Evolutionary conservation across 331 rosid genomes (phyloP).

Genomic region (Cucumis variabilis): DNA sequence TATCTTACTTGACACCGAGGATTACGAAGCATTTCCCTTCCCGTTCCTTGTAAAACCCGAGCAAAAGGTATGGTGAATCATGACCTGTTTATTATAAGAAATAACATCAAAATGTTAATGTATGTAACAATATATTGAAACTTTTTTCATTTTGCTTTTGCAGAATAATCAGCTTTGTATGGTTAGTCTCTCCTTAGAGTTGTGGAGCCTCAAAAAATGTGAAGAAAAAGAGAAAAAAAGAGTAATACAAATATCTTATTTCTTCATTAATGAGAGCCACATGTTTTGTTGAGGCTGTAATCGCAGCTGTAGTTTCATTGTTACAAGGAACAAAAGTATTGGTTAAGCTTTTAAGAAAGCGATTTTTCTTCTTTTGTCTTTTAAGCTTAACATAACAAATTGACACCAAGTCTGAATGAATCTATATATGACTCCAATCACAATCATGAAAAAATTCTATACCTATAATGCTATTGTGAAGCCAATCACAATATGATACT

Average conservation of each 20-base stretch:
- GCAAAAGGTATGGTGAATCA: background rate
- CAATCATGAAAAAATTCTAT: background rate
- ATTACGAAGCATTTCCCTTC: background rate
- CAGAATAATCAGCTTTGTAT: slow-evolving; percentile 10
- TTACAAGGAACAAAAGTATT: background rate
- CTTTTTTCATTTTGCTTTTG: background rate
- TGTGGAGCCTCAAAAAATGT: background rate
- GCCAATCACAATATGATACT: background rate
- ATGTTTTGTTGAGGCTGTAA: slow-evolving; percentile 13
- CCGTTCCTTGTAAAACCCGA: background rate
- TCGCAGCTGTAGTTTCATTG: background rate
- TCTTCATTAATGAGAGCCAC: slow-evolving; percentile 8
- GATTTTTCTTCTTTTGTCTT: background rate
- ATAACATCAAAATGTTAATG: background rate
- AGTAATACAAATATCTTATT: background rate
- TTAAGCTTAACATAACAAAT: background rate
- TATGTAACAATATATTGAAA: background rate
- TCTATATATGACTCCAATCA: background rate
- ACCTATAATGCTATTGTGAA: background rate
- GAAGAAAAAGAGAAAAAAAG: background rate
- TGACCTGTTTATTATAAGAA: background rate
- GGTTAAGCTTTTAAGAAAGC: background rate
- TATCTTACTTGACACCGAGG: slow-evolving; percentile 65
- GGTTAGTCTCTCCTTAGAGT: background rate
- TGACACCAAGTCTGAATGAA: background rate